A percentile compares a stretch with the other conserved stretches of the same genome.
Evolutionary conservation across 106 monocot genomes (phyloP).

Genomic region (Cymbidium sinense): DNA sequence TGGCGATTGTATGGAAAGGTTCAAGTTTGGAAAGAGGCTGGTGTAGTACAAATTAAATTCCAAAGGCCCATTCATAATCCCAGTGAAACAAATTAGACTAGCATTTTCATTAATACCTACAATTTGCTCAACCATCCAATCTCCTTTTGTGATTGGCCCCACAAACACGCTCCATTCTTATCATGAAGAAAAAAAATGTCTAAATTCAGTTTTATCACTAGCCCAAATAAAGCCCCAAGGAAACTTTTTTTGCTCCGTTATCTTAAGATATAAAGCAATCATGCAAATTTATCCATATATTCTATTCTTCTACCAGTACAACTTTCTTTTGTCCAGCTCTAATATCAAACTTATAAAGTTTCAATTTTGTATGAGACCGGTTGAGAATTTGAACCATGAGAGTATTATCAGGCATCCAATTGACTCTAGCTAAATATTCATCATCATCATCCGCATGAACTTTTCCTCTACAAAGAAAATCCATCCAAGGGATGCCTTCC

Average conservation of each 20-base stretch:
- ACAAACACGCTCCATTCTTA: constrained; percentile 55
- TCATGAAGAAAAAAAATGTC: constrained; percentile 91
- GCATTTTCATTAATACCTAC: too few species aligned
- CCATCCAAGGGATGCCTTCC: constrained; percentile 42
- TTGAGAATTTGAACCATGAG: constrained; percentile 75
- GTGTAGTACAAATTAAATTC: constrained; percentile 63
- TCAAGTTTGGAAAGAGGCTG: constrained; percentile 66
- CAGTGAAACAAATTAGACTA: constrained; percentile 80
- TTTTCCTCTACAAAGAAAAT: too few species aligned
- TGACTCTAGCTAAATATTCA: too few species aligned
- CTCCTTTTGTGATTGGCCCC: too few species aligned
- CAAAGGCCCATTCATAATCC: constrained; percentile 76
- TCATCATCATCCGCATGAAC: too few species aligned
- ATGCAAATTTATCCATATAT: too few species aligned
- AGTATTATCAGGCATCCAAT: constrained; percentile 73
- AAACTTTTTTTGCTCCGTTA: constrained; percentile 37
- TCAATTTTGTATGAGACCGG: too few species aligned
- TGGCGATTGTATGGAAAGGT: constrained; percentile 55
- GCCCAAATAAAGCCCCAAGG: too few species aligned
- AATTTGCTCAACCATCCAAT: too few species aligned
- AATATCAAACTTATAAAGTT: too few species aligned
- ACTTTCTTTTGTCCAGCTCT: too few species aligned
- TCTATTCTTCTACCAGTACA: too few species aligned
- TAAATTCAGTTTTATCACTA: constrained; percentile 82
- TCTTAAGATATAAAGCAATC: constrained; percentile 87